A percentile compares a stretch with the other conserved stretches of the same genome.
Evolutionary conservation across 495 filamentous ascomycete species (phyloP).

Genomic region (Aspergillus homomorphus): DNA sequence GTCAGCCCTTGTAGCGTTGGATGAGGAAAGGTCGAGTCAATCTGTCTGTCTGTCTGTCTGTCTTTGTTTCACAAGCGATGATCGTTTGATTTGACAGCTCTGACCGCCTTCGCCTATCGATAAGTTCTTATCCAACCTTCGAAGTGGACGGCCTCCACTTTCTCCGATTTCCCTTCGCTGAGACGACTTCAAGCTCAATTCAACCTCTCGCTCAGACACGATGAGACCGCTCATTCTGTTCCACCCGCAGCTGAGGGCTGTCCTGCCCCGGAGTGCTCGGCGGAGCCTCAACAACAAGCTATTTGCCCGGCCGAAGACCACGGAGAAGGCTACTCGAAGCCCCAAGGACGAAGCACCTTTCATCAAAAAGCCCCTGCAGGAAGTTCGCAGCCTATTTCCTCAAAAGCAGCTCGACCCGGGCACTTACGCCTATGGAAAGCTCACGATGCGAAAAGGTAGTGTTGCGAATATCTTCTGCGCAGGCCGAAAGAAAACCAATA

Average conservation of each 20-base stretch:
- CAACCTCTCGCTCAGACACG: not conserved
- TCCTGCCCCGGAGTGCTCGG: conserved; percentile 26
- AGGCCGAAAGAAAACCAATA: not conserved
- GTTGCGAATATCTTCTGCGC: not conserved
- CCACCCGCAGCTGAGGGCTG: conserved; percentile 34
- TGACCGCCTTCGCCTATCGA: not conserved
- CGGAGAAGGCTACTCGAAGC: conserved; percentile 22
- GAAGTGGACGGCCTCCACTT: not conserved
- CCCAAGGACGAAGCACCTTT: conserved; percentile 24
- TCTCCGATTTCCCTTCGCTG: not conserved
- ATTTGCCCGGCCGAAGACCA: conserved; percentile 34
- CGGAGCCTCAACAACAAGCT: conserved; percentile 27
- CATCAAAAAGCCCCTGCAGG: conserved; percentile 22
- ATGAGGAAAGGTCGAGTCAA: not conserved
- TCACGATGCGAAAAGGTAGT: conserved; percentile 31
- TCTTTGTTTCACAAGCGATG: not conserved
- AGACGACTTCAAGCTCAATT: not conserved
- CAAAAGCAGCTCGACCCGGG: conserved; percentile 11
- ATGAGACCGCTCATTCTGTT: conserved; percentile 35
- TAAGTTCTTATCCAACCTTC: not conserved
- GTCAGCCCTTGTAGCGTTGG: too few species aligned
- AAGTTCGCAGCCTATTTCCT: not conserved
- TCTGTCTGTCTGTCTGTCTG: not conserved
- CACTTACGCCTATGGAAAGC: conserved; percentile 25
- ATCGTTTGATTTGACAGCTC: not conserved